Evolutionary conservation across 805 yeast genomes (phyloP), one percentile per base, ranked within the genome.

Genomic region (Ascoidea asiatica): DNA sequence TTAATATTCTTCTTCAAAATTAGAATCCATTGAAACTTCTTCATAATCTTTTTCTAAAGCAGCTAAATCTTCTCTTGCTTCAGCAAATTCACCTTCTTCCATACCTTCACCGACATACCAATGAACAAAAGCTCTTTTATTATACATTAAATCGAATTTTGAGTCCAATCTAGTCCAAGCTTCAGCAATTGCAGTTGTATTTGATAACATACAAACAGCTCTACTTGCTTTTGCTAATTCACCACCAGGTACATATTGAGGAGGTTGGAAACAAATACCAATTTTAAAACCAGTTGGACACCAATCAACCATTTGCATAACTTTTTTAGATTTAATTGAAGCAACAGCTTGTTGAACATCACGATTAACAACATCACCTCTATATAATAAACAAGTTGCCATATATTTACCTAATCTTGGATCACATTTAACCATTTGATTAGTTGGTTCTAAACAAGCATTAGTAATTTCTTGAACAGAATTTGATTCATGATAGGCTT

Each of bases 21-120:
- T 73, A 38, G 90, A 77, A 61, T 90, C 97, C 43, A 88, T 79
- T 53, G 95, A 96, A 52, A 90, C 95, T 70, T 90, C 98, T 62
- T 81, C 81, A 67, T 90, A 90, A 67, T 90, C 98, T 69, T 88
- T 85, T 71, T 90, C 97, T 61, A 90, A 76, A 50, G 97, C 95
- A 51, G 96, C 96, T 65, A 90, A 77, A 63, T 92, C 95, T 72
- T 83, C 98, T 73, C 97, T 88, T 45, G 97, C 97, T 71, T 92
- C 97, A 48, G 94, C 81, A 66, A 90, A 92, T 70, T 90, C 98
- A 62, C 98, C 97, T 70, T 90, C 98, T 69, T 90, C 98, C 97
- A 90, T 90, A 73, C 98, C 97, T 72, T 90, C 98, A 62, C 97
- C 95, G 48, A 90, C 97, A 61, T 89, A 90, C 97, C 97, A 92